Conservation (phyloP, 192 early-diverging fungal species). For the Tieghemiomyces parasiticus region DNA sequence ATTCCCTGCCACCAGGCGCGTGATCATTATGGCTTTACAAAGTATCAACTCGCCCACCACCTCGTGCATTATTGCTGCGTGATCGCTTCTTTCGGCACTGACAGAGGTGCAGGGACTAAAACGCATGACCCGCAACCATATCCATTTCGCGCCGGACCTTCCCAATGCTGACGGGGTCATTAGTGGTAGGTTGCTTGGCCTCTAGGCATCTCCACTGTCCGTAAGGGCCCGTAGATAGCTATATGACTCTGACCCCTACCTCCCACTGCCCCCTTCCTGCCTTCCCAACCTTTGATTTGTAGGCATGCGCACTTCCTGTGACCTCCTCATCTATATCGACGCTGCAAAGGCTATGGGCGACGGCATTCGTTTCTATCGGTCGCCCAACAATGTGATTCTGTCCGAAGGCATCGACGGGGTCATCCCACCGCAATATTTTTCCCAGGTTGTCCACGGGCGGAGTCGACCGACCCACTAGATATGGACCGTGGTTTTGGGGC, state of each 20-base stretch:
- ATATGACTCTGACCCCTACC: no score
- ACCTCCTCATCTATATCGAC: slow-evolving; percentile 75
- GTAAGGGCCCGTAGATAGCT: no score
- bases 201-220: no score
- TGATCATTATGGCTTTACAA: no score
- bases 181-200: no score
- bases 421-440: slow-evolving; percentile 43
- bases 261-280: no score
- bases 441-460: background rate
- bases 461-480: no score
- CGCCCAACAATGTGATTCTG: slow-evolving; percentile 70
- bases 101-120: slow-evolving; percentile 34
- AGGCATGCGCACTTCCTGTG: slow-evolving; percentile 52
- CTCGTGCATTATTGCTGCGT: background rate
- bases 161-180: slow-evolving; percentile 50
- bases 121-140: slow-evolving; percentile 74
- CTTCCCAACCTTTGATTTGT: no score
- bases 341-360: slow-evolving; percentile 46
- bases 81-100: background rate
- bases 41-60: no score
- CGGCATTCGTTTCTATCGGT: slow-evolving; percentile 60
- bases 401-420: slow-evolving; percentile 52
- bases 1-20: no score
- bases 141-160: slow-evolving; percentile 70
- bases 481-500: no score